Base-by-base conservation (phyloP, 495 filamentous ascomycete species). In the Penicillium canescens region DNA sequence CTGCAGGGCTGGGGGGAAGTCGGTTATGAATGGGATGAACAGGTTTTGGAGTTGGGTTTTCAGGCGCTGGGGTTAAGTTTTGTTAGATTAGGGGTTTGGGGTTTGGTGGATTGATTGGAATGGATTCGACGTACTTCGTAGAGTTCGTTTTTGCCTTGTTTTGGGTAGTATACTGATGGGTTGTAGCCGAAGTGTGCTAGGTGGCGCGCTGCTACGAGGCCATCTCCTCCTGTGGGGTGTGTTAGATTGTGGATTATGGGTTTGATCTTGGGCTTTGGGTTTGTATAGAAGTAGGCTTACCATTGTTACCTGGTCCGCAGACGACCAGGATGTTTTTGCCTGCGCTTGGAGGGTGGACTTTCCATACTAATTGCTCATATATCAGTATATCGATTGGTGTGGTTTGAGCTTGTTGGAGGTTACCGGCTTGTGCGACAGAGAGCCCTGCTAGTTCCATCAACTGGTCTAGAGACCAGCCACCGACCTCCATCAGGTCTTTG, bases 371-470 rank as follows among this genome's bases (percentile, higher is more conserved):
- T 43, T 26, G 24, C 18, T 10, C 38, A 26, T 35, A 23, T 26
- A 50, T 45, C 1, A 50, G 18, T 6, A 11, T 9, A 0, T 9
- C 2, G 6, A 23, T 0, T 12, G 3, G 2, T 3, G 11, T 10
- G 28, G 14, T 10, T 37, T 26, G 24, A 16, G 11, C 12, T 41
- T 34, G 23, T 50, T 21, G 40, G 40, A 24, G 38, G 61, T 57
- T 46, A 93, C 92, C 86, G 42, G 88, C 92, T 81, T 98, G 92
- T 5, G 93, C 91, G 3, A 98, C 94, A 2, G 92, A 91, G 1
- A 97, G 77, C 0, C 94, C 94, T 28, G 94, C 94, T 3, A 98
- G 76, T 66, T 98, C 94, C 94, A 98, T 98, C 46, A 98, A 76
- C 68, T 98, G 94, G 70, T 98, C 94, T 37, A 98, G 79, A 3